Evolutionary conservation across 495 filamentous ascomycete species (phyloP), one percentile per base, ranked within the genome.

Genomic region (Tuber calosporum): DNA sequence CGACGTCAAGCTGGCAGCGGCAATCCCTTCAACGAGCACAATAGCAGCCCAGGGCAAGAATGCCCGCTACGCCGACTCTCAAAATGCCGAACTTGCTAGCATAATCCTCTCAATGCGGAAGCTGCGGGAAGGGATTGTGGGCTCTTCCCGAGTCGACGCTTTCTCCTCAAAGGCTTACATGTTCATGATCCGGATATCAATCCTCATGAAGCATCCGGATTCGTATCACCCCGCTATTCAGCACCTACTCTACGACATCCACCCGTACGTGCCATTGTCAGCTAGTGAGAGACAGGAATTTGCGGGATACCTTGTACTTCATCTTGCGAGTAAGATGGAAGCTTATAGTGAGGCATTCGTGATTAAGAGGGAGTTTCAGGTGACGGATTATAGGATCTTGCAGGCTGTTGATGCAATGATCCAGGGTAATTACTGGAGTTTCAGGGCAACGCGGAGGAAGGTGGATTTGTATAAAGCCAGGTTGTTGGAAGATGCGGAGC

Each of bases 191-290:
- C 90, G 93, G 68, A 84, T 93, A 26, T 88, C 92, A 6, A 92
- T 99, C 66, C 87, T 94, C 34, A 86, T 90, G 72, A 88, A 88
- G 71, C 89, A 94, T 74, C 88, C 87, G 75, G 93, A 96, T 70
- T 93, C 93, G 11, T 99, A 99, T 84, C 89, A 92, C 77, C 93
- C 95, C 1, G 92, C 95, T 37, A 85, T 98, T 40, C 86, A 91
- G 30, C 87, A 95, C 79, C 87, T 97, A 1, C 86, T 99, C 8
- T 86, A 87, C 48, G 83, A 84, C 4, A 88, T 97, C 70, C 92
- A 96, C 81, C 83, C 86, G 6, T 78, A 83, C 0, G 84, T 87
- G 68, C 88, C 88, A 40, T 86, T 97, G 30, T 87, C 89, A 0
- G 83, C 84, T 17, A 82, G 87, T 20, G 93, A 96, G 77, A 81